A percentile compares a stretch with the other conserved stretches of the same genome.
Conservation (phyloP, 2,329 filamentous ascomycete species). For the Boeremia lycopersici region DNA sequence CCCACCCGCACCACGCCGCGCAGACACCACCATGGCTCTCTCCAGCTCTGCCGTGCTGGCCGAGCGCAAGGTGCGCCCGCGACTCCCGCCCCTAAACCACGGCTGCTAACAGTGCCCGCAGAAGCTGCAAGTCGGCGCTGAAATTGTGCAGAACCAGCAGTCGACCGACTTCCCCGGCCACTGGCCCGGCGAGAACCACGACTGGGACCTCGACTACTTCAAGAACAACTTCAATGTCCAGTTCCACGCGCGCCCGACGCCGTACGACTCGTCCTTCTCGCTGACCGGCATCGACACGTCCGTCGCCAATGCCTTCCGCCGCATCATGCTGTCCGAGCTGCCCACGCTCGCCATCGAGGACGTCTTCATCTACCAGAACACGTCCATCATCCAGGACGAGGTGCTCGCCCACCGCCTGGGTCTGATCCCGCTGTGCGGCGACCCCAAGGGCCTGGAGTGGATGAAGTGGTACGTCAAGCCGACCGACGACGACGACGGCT, state of each 20-base stretch:
- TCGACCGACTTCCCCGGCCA: slow-evolving; percentile 93
- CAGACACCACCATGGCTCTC: slow-evolving; percentile 50
- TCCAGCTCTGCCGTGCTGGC: slow-evolving; percentile 61
- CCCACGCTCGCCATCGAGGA: slow-evolving; percentile 93
- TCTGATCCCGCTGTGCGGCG: slow-evolving; percentile 85
- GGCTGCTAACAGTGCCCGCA: slow-evolving; percentile 48
- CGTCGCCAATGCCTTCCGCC: slow-evolving; percentile 95
- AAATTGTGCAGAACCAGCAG: slow-evolving; percentile 87
- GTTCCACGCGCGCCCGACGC: slow-evolving; percentile 80
- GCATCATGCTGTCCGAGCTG: slow-evolving; percentile 93
- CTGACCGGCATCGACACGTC: slow-evolving; percentile 90
- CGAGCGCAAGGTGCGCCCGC: slow-evolving; percentile 62
- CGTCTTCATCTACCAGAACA: slow-evolving; percentile 95
- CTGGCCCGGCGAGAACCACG: slow-evolving; percentile 84
- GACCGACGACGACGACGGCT: slow-evolving; percentile 53
- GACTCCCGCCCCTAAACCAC: slow-evolving; percentile 6
- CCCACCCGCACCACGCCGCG: slow-evolving; percentile 4
- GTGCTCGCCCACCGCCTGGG: slow-evolving; percentile 90
- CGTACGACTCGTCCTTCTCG: slow-evolving; percentile 81
- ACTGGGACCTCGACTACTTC: slow-evolving; percentile 79
- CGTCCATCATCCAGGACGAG: slow-evolving; percentile 96
- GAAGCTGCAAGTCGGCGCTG: slow-evolving; percentile 85
- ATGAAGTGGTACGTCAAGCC: slow-evolving; percentile 83
- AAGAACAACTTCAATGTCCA: slow-evolving; percentile 72
- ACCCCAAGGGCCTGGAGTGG: slow-evolving; percentile 76